Base-by-base conservation (phyloP, 345 rosid species). In the Brassica cretica region DNA sequence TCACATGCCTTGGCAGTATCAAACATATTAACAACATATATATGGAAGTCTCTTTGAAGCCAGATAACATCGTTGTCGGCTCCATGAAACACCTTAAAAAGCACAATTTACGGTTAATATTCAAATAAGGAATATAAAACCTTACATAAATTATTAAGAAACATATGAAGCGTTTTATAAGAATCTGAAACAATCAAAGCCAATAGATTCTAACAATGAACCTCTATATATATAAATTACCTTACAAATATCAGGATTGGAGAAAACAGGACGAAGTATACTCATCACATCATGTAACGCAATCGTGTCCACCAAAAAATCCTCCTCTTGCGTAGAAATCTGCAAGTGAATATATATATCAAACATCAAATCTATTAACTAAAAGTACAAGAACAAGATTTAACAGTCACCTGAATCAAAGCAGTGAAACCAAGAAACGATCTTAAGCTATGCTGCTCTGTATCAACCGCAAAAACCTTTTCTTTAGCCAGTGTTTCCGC, bases 1-100 rank as follows among this genome's bases (percentile, higher is more conserved):
- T 94, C 97, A 51, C 97, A 90, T 29, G 91, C 97, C 97, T 94
- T 94, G 39, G 93, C 97, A 49, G 98, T 94, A 82, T 94, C 98
- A 77, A 44, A 91, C 77, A 94, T 84, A 74, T 94, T 94, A 71
- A 94, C 95, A 74, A 94, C 90, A 76, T 92, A 92, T 49, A 94
- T 86, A 74, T 89, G 97, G 81, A 94, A 94, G 84, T 92, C 99
- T 78, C 99, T 84, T 84, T 94, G 98, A 46, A 92, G 88, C 98
- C 98, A 94, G 15, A 92, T 82, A 72, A 94, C 83, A 78, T 94
- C 98, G 79, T 91, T 93, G 83, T 94, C 98, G 59, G 97, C 97
- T 61, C 98, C 97, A 60, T 92, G 98, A 82, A 94, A 94, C 76
- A 94, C 98, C 98, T 92, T 14, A 76, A n/a, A 12, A 75, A 30